Evolutionary conservation across 129 eudicot species (phyloP).

Genomic region (Mikania micrantha): DNA sequence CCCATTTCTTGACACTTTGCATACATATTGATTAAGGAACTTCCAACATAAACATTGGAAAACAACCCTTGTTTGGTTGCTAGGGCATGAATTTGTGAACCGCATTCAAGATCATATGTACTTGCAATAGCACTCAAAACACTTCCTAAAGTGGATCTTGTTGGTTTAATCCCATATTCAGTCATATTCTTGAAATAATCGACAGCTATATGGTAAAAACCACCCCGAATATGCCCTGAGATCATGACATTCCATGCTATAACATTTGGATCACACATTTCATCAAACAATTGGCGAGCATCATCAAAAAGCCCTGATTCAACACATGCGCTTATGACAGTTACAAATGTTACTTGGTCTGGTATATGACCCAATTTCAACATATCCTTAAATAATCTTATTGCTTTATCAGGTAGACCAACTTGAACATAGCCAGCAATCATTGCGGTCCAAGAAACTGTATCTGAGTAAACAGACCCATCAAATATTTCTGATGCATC

Average conservation of each 20-base stretch:
- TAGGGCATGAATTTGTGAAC: slow-evolving; percentile 74
- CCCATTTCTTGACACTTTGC: slow-evolving; percentile 72
- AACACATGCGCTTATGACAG: slow-evolving; percentile 61
- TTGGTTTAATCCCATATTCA: slow-evolving; percentile 44
- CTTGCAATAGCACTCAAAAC: slow-evolving; percentile 81
- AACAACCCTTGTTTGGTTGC: slow-evolving; percentile 73
- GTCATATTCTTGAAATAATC: slow-evolving; percentile 49
- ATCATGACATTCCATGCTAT: slow-evolving; percentile 94
- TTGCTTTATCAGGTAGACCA: slow-evolving; percentile 53
- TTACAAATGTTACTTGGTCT: slow-evolving; percentile 78
- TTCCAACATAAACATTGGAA: slow-evolving; percentile 86
- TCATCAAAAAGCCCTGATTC: slow-evolving; percentile 59
- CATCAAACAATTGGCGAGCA: slow-evolving; percentile 45
- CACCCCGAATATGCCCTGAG: slow-evolving; percentile 72
- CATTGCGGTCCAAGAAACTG: slow-evolving; percentile 88
- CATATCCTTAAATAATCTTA: slow-evolving; percentile 59
- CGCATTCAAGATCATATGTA: slow-evolving; percentile 37
- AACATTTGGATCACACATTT: slow-evolving; percentile 54
- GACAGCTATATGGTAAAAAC: slow-evolving; percentile 53
- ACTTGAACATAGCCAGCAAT: slow-evolving; percentile 60
- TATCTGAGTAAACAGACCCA: slow-evolving; percentile 36
- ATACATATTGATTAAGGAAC: slow-evolving; percentile 82
- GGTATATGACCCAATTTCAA: slow-evolving; percentile 44
- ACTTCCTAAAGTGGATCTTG: slow-evolving; percentile 84
- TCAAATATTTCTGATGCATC: slow-evolving; percentile 60